Percentiles rank a stretch among this genome's conserved stretches.
Conservation (phyloP, 2,329 filamentous ascomycete genomes). For the Madurella mycetomatis region DNA sequence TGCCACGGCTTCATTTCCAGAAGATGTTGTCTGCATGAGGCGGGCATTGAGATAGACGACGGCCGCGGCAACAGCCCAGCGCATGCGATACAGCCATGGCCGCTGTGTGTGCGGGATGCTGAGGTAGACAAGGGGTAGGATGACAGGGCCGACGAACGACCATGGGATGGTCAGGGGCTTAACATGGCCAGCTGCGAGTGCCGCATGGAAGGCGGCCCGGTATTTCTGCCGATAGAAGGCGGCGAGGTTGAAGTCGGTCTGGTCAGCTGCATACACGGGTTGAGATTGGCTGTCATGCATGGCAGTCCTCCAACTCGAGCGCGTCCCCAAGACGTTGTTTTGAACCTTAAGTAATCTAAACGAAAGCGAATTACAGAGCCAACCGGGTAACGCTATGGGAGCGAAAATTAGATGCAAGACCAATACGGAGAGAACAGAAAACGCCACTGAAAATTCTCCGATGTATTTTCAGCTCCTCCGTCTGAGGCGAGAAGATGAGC, state of each 20-base stretch:
- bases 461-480: neutral
- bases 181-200: slow-evolving; percentile 22
- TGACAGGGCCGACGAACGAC: slow-evolving; percentile 42
- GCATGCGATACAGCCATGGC: slow-evolving; percentile 46
- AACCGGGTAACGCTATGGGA: neutral
- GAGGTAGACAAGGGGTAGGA: slow-evolving; percentile 53
- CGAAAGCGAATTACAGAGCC: neutral
- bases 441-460: neutral
- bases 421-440: neutral
- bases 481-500: neutral
- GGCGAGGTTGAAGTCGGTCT: slow-evolving; percentile 16
- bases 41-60: slow-evolving; percentile 42
- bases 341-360: neutral
- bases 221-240: slow-evolving; percentile 30
- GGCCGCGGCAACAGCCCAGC: slow-evolving; percentile 46
- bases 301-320: neutral
- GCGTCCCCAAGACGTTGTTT: neutral
- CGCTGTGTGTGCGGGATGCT: slow-evolving; percentile 49
- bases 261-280: neutral
- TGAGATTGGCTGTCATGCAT: neutral
- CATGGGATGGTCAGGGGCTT: slow-evolving; percentile 51
- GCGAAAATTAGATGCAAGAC: neutral
- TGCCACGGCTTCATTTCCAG: slow-evolving; percentile 46
- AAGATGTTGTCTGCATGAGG: slow-evolving; percentile 42
- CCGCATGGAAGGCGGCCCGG: slow-evolving; percentile 34